Base-by-base conservation (phyloP, 805 yeast genomes). In the Schwanniomyces polymorphus region DNA sequence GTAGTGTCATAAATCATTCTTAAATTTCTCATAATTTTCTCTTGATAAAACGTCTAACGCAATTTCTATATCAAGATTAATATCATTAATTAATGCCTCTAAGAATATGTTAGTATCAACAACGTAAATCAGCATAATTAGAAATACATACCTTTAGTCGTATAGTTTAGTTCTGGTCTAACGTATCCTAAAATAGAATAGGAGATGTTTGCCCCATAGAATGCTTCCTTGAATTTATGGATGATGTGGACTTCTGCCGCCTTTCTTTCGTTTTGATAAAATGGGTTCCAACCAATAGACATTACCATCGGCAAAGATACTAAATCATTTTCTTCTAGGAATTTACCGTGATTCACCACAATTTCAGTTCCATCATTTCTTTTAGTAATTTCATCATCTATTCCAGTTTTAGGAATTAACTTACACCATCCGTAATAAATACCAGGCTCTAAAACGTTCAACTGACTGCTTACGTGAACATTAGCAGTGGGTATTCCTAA, bases 401-500 rank as follows among this genome's bases (percentile, higher is more conserved):
- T 56, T 6, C 10, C 35, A 2, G 42, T 35, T 12, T 56, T 53
- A 1, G 68, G 60, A 21, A 53, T 48, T 42, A 57, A 55, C 59
- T 56, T 58, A 64, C 84, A 81, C 74, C 79, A 91, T 1, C 99
- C 99, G 61, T 83, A 94, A 66, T 94, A 94, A 7, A 94, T 92
- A 3, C 99, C 99, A 0, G 92, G 78, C 2, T 77, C 79, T 17
- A 79, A 72, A 41, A 57, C 47, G 42, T 69, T 65, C 34, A 80
- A 57, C 3, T 64, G 49, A 0, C 80, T 76, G 18, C 79, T 69
- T 3, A 88, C 79, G 1, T 89, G 86, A 5, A 92, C 80, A 59
- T 92, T 92, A 6, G 97, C 98, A 0, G 99, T 94, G 2, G 99
- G 99, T 38, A 91, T 86, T 0, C 98, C 98, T 37, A 94, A 75